These are phyloP conservation scores for Achlya hypogyna DNA, from an alignment of 352 stramenopile genomes.

Conservation along the genomic window DNA sequence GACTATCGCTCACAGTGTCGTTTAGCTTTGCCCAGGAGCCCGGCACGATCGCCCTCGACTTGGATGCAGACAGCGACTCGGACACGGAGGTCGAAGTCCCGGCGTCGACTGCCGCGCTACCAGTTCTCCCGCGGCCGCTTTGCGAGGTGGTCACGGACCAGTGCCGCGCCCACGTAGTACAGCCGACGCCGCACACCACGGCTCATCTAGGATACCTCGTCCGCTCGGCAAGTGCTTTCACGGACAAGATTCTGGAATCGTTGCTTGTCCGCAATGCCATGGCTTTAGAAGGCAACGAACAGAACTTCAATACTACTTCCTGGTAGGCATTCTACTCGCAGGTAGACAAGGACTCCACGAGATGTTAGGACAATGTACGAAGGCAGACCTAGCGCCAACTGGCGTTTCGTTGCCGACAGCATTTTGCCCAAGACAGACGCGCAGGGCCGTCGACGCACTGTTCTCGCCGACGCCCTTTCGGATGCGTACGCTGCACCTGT, in stretches of 20 bases:
- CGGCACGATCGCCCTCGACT: not conserved
- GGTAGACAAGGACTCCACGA: not conserved
- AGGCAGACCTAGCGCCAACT: constrained; percentile 5
- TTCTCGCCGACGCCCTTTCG: not conserved
- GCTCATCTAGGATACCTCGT: not conserved
- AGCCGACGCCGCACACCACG: not conserved
- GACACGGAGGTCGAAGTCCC: not conserved
- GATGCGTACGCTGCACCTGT: constrained; percentile 4
- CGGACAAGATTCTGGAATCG: constrained; percentile 8
- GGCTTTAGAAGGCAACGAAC: constrained; percentile 16
- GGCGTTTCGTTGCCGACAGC: constrained; percentile 8
- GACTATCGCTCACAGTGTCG: not conserved
- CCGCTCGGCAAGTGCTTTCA: not conserved
- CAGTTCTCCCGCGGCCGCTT: not conserved
- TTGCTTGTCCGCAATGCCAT: constrained; percentile 5
- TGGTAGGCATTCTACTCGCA: not conserved
- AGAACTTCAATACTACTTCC: not conserved
- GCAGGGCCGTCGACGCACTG: not conserved
- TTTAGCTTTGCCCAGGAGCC: constrained; percentile 7
- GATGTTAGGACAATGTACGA: constrained; percentile 3
- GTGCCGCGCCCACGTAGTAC: not conserved
- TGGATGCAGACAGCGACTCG: constrained; percentile 1
- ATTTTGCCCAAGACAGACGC: not conserved
- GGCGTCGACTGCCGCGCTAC: not conserved
- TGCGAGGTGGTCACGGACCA: constrained; percentile 3